Conservation (phyloP, 805 yeast genomes). For the Myxozyma nipponensis region DNA sequence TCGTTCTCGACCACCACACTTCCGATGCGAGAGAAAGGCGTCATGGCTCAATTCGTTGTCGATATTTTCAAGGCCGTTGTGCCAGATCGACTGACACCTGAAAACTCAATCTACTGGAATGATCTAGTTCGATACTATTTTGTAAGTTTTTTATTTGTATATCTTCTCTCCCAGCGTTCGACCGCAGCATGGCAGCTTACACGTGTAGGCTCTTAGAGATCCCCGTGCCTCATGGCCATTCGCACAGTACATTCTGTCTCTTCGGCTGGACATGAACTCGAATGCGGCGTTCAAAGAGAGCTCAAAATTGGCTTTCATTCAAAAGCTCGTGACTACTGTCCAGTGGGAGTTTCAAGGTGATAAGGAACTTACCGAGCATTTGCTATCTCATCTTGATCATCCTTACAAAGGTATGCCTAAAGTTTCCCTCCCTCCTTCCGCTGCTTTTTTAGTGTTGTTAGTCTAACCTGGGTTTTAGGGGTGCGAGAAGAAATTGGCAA, state of each 20-base stretch:
- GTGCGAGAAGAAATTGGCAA: slow-evolving; percentile 68
- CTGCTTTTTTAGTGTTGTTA: too few species aligned
- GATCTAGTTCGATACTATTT: slow-evolving; percentile 64
- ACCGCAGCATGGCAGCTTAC: neutral
- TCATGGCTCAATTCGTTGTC: slow-evolving; percentile 39
- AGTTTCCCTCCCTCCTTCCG: too few species aligned
- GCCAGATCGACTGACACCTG: slow-evolving; percentile 63
- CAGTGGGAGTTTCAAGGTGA: slow-evolving; percentile 53
- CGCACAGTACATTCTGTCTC: slow-evolving; percentile 44
- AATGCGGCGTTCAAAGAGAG: slow-evolving; percentile 65
- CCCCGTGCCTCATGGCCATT: slow-evolving; percentile 58
- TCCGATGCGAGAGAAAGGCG: slow-evolving; percentile 16
- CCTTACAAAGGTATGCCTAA: slow-evolving; percentile 38
- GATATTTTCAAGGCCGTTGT: slow-evolving; percentile 40
- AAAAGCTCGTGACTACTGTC: slow-evolving; percentile 47
- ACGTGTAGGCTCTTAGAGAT: slow-evolving; percentile 44
- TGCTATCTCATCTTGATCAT: slow-evolving; percentile 51
- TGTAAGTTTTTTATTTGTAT: slow-evolving; percentile 27
- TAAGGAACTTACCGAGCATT: slow-evolving; percentile 38
- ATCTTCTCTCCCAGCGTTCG: neutral
- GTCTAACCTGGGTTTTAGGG: too few species aligned
- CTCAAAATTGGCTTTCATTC: slow-evolving; percentile 54
- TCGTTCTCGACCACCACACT: slow-evolving; percentile 50
- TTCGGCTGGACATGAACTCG: slow-evolving; percentile 48
- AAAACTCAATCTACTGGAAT: slow-evolving; percentile 69